phyloP scores from a whole-genome alignment of 345 rosid genomes.

The Dipteronia sinensis region DNA sequence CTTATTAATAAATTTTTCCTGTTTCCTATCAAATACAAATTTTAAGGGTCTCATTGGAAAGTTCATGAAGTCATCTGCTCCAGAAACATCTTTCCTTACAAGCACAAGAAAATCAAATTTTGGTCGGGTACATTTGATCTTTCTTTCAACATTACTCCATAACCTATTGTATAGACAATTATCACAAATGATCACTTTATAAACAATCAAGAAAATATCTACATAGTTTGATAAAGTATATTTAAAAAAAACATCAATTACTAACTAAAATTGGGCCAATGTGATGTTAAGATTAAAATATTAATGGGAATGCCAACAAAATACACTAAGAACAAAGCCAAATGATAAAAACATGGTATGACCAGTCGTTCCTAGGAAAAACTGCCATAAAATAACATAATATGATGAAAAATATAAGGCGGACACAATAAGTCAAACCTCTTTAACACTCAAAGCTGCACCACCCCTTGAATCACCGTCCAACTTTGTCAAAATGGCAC shows the following conservation, averaged over 20 bases:
- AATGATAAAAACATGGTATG: not conserved
- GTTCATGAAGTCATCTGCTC: not conserved
- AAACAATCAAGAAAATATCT: not conserved
- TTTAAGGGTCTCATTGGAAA: too few relatives aligned
- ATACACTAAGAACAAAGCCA: not conserved
- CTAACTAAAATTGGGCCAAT: not conserved
- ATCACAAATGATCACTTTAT: not conserved
- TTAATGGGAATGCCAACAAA: not conserved
- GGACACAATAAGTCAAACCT: conserved; percentile 50
- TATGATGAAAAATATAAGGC: not conserved
- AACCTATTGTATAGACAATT: not conserved
- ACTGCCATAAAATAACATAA: not conserved
- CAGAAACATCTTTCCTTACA: not conserved
- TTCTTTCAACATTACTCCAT: not conserved
- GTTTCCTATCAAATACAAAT: too few relatives aligned
- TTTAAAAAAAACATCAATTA: not conserved
- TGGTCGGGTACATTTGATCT: not conserved
- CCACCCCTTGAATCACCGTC: conserved; percentile 99
- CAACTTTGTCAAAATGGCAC: conserved; percentile 97
- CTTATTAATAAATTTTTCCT: too few relatives aligned
- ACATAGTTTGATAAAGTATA: not conserved
- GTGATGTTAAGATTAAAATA: conserved; percentile 6
- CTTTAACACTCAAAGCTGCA: conserved; percentile 97
- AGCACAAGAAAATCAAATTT: not conserved
- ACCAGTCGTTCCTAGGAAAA: not conserved